Conservation (phyloP, 2,329 filamentous ascomycete species). For the Xylaria sp. region DNA sequence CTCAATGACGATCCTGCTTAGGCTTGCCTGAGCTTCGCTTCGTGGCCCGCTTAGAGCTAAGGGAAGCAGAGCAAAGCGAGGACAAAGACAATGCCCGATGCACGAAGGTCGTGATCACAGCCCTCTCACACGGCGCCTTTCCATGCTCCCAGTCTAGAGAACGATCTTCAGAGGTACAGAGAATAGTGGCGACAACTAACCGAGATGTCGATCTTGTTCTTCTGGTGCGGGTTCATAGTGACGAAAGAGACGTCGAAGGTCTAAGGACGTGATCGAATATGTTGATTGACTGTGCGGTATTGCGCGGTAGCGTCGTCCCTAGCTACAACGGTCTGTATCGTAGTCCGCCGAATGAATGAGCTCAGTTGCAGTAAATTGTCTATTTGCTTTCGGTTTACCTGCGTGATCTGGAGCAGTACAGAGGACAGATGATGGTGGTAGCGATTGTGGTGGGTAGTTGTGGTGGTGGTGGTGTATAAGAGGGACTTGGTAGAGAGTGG, state of each 20-base stretch:
- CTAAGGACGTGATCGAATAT: conserved; percentile 8
- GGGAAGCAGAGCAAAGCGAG: conserved; percentile 2
- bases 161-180: neutral
- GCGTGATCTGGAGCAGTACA: neutral
- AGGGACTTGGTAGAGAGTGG: conserved; percentile 10
- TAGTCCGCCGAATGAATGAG: neutral
- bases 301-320: conserved; percentile 9
- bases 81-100: conserved; percentile 26
- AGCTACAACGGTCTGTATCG: neutral
- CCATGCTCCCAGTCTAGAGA: neutral
- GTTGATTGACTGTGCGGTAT: neutral
- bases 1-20: neutral
- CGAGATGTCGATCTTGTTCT: conserved; percentile 97
- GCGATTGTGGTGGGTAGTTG: conserved; percentile 20
- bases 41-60: neutral
- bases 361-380: neutral
- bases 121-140: neutral
- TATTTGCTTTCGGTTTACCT: neutral
- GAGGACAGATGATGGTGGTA: conserved; percentile 6
- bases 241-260: conserved; percentile 32
- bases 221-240: conserved; percentile 94
- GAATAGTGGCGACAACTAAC: conserved; percentile 66
- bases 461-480: conserved; percentile 23
- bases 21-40: conserved; percentile 3
- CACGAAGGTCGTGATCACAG: neutral